These are phyloP conservation scores for Rutstroemia sydowiana DNA, from an alignment of 2,329 filamentous ascomycete genomes.

Conservation along the genomic window DNA sequence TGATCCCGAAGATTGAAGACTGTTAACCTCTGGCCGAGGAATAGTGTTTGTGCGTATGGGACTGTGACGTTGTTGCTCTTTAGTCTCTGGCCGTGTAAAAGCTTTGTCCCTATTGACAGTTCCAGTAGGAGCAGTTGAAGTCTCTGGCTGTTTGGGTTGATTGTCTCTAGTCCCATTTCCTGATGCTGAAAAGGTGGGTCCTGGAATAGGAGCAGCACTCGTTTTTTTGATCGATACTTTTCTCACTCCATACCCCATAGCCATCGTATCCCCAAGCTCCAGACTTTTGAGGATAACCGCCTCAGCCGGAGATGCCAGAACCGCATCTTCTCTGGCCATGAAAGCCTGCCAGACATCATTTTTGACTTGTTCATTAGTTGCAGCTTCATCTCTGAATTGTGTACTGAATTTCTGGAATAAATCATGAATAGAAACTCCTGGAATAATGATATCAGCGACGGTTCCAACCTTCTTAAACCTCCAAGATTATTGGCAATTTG, in stretches of 20 bases:
- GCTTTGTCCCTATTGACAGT: no score
- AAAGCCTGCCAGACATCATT: conserved; percentile 13
- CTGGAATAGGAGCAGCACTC: background rate
- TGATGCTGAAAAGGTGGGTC: background rate
- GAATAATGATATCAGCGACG: background rate
- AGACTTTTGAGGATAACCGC: background rate
- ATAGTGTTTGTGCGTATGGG: no score
- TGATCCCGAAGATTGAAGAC: no score
- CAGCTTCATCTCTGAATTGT: background rate
- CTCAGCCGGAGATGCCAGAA: conserved; percentile 2
- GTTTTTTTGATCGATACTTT: conserved; percentile 2
- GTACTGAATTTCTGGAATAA: conserved; percentile 11
- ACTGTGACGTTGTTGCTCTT: no score
- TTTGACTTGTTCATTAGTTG: conserved; percentile 1
- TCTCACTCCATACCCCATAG: conserved; percentile 9
- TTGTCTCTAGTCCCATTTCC: background rate
- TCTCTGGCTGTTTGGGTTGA: no score
- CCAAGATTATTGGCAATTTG: background rate
- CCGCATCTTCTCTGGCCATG: conserved; percentile 2
- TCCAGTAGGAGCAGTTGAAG: no score
- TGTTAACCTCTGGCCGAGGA: no score
- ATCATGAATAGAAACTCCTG: conserved; percentile 12
- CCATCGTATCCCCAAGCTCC: conserved; percentile 3
- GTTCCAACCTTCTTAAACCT: background rate
- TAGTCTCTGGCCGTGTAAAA: no score